Conservation (phyloP, 345 rosid genomes). For the Xanthoceras sorbifolium region DNA sequence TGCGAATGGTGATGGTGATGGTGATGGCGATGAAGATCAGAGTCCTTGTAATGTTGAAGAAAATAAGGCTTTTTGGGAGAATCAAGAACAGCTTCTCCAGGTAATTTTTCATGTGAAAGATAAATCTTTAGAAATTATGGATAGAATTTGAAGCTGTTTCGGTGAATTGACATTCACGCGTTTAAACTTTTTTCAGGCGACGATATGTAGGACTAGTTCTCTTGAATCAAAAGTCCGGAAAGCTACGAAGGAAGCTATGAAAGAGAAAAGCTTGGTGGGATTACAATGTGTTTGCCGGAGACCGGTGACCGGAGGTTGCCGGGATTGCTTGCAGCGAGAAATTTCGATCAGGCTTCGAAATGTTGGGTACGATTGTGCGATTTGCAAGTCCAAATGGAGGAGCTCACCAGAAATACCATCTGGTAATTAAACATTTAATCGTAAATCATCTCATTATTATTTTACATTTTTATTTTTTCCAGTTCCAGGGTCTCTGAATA, state of each 20-base stretch:
- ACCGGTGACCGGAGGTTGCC: conserved; percentile 50
- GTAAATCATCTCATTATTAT: neutral
- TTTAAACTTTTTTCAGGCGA: conserved; percentile 47
- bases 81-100: conserved; percentile 73
- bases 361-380: conserved; percentile 54
- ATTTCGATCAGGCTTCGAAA: conserved; percentile 55
- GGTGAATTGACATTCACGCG: neutral
- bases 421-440: conserved; percentile 38
- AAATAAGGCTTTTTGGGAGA: conserved; percentile 65
- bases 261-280: conserved; percentile 34
- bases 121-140: too few species aligned
- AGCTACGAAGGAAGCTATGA: conserved; percentile 59
- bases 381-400: conserved; percentile 85
- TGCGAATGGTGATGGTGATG: conserved; percentile 30
- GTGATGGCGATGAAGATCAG: too few species aligned
- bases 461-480: neutral
- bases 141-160: neutral
- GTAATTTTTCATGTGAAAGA: conserved; percentile 28
- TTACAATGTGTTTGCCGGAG: conserved; percentile 52
- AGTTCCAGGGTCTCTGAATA: neutral
- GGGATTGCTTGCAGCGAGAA: conserved; percentile 57
- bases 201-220: conserved; percentile 60
- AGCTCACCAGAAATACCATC: conserved; percentile 65
- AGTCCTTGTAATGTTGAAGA: conserved; percentile 39
- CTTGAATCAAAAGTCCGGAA: conserved; percentile 66